Percentiles rank a stretch among this genome's conserved stretches.
Conservation (phyloP, 2,329 filamentous ascomycete genomes). For the Aspergillus nomiae region DNA sequence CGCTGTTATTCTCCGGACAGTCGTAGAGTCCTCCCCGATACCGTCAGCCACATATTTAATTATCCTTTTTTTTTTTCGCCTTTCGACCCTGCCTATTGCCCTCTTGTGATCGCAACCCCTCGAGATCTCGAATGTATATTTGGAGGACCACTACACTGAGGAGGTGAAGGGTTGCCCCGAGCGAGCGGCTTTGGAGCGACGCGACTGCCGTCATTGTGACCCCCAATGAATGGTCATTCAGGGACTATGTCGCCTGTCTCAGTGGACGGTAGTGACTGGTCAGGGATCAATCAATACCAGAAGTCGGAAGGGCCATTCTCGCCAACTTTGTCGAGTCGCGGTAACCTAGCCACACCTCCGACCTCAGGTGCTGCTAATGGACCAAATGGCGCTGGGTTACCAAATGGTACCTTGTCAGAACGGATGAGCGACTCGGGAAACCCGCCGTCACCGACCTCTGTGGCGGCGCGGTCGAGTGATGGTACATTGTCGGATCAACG, state of each 20-base stretch:
- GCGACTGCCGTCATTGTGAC: constrained; percentile 14
- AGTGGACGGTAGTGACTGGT: constrained; percentile 80
- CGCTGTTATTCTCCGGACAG: constrained; percentile 7
- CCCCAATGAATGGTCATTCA: constrained; percentile 70
- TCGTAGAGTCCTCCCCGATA: constrained; percentile 2
- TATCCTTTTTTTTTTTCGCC: constrained; percentile 5
- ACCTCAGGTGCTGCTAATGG: constrained; percentile 62
- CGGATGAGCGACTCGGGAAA: constrained; percentile 43
- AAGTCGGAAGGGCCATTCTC: constrained; percentile 44
- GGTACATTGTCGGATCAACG: constrained; percentile 70
- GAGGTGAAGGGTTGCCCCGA: constrained; percentile 6
- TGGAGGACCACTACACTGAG: constrained; percentile 5
- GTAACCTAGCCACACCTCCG: constrained; percentile 66
- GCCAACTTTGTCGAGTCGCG: constrained; percentile 52
- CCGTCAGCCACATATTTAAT: constrained; percentile 14
- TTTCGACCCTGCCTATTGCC: background rate
- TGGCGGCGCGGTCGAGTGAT: constrained; percentile 74
- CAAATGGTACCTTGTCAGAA: constrained; percentile 25
- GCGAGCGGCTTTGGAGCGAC: constrained; percentile 7
- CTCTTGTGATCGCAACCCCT: background rate
- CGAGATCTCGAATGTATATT: constrained; percentile 19
- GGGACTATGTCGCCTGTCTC: constrained; percentile 80
- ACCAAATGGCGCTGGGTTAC: constrained; percentile 54
- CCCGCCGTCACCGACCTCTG: constrained; percentile 84
- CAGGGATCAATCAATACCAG: constrained; percentile 68